Evolutionary conservation across 768 basidiomycete genomes (phyloP).

Genomic region (Mycena vitilis): DNA sequence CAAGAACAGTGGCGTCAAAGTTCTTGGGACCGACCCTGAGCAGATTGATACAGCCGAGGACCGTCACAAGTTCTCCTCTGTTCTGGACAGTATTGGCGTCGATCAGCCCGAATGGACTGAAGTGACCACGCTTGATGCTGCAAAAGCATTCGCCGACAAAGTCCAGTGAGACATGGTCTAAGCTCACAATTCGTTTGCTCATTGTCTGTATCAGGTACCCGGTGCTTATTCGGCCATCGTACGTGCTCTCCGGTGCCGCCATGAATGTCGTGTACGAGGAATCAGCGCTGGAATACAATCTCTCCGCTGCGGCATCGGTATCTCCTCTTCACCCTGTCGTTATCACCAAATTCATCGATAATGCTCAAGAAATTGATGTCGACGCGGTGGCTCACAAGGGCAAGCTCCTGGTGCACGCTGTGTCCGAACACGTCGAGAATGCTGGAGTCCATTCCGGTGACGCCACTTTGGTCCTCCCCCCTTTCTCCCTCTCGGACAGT

Average conservation of each 20-base stretch:
- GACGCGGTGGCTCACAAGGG: constrained; percentile 97
- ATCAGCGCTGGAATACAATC: constrained; percentile 87
- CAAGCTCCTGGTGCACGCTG: constrained; percentile 90
- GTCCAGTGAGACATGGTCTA: constrained; percentile 68
- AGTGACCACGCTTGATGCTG: constrained; percentile 87
- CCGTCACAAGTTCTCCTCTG: constrained; percentile 98
- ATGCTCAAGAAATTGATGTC: constrained; percentile 97
- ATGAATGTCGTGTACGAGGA: constrained; percentile 99
- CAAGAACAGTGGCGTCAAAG: constrained; percentile 90
- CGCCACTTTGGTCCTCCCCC: constrained; percentile 96
- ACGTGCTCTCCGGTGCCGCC: constrained; percentile 97
- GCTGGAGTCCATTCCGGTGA: constrained; percentile 99
- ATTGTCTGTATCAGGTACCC: constrained; percentile 75
- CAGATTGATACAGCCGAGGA: constrained; percentile 98
- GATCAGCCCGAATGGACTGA: constrained; percentile 98
- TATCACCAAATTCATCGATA: constrained; percentile 98
- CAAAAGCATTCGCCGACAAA: constrained; percentile 89
- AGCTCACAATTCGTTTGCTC: constrained; percentile 4
- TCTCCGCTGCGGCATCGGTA: constrained; percentile 96
- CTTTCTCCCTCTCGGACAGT: constrained; percentile 77
- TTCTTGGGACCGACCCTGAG: constrained; percentile 94
- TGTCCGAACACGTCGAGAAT: constrained; percentile 99
- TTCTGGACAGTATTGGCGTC: constrained; percentile 93
- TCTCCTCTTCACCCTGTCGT: constrained; percentile 98
- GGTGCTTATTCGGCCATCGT: constrained; percentile 97